A percentile compares a stretch with the other conserved stretches of the same genome.
Conservation (phyloP, 495 filamentous ascomycete genomes). For the Venustampulla echinocandica region DNA sequence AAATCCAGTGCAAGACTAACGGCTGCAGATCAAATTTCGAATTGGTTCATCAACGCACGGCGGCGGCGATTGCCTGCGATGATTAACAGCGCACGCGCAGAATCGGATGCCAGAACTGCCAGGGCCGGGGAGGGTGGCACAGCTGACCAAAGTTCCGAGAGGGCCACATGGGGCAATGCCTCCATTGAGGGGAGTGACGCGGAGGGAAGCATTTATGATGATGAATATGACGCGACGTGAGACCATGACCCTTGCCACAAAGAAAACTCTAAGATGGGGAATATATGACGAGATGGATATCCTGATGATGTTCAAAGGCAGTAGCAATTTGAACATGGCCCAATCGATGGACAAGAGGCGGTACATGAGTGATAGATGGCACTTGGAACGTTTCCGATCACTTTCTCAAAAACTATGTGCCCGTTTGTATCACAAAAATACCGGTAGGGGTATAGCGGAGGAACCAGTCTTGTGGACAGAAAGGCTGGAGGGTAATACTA, state of each 20-base stretch:
- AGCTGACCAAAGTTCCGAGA: conserved; percentile 24
- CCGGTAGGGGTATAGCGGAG: no score
- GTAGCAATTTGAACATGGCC: no score
- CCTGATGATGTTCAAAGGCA: not conserved
- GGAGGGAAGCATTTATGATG: conserved; percentile 27
- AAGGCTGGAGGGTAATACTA: no score
- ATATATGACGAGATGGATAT: not conserved
- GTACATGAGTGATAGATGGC: no score
- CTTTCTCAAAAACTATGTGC: no score
- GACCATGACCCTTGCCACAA: not conserved
- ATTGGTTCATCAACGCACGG: conserved; percentile 94
- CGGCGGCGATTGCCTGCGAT: conserved; percentile 66
- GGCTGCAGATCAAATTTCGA: conserved; percentile 61
- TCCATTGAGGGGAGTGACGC: conserved; percentile 30
- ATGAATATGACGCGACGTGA: conserved; percentile 16
- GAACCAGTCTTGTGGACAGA: no score
- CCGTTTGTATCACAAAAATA: no score
- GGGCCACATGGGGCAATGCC: conserved; percentile 15
- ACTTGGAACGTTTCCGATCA: no score
- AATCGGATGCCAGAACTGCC: conserved; percentile 22
- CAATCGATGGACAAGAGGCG: no score
- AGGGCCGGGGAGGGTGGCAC: conserved; percentile 21
- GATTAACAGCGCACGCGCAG: conserved; percentile 42
- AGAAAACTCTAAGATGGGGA: not conserved
- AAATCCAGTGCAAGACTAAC: conserved; percentile 1